These are phyloP conservation scores for Nemophila menziesii DNA, from an alignment of 257 asterid genomes.

Conservation along the genomic window DNA sequence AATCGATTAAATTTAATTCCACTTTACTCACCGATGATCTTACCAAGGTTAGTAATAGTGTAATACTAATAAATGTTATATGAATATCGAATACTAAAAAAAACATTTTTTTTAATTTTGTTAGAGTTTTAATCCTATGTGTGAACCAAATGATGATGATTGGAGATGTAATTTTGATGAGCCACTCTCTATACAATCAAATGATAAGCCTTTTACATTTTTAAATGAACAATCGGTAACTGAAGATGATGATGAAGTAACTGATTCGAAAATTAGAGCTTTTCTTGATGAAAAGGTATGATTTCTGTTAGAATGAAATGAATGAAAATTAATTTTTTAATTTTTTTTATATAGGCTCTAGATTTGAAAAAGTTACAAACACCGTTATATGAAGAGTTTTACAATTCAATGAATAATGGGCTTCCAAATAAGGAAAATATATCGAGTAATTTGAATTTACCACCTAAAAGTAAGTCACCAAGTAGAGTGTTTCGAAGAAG, in stretches of 20 bases:
- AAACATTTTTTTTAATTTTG: neutral
- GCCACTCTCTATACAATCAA: conserved; percentile 39
- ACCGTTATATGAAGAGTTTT: conserved; percentile 30
- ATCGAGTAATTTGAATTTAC: conserved; percentile 24
- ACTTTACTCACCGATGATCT: conserved; percentile 38
- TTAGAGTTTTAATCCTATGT: conserved; percentile 88
- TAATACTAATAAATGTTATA: conserved; percentile 8
- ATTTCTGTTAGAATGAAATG: too few relatives aligned
- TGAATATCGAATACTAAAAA: neutral
- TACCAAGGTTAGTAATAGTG: conserved; percentile 49
- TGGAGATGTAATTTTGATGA: conserved; percentile 69
- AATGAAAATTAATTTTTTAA: too few relatives aligned
- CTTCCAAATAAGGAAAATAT: conserved; percentile 22
- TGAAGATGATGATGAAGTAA: conserved; percentile 82
- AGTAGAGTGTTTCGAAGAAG: conserved; percentile 19
- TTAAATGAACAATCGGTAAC: conserved; percentile 41
- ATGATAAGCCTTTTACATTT: conserved; percentile 42
- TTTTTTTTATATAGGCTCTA: too few relatives aligned
- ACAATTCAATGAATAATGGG: conserved; percentile 28
- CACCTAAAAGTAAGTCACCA: conserved; percentile 35
- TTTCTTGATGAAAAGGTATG: conserved; percentile 90
- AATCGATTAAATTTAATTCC: conserved; percentile 40
- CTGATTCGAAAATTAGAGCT: conserved; percentile 82
- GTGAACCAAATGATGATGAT: conserved; percentile 74
- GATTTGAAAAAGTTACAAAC: conserved; percentile 28